Percentiles rank a stretch among this genome's conserved stretches.
phyloP scores from a whole-genome alignment of 495 filamentous ascomycete genomes.

The Chaetomidium leptoderma region DNA sequence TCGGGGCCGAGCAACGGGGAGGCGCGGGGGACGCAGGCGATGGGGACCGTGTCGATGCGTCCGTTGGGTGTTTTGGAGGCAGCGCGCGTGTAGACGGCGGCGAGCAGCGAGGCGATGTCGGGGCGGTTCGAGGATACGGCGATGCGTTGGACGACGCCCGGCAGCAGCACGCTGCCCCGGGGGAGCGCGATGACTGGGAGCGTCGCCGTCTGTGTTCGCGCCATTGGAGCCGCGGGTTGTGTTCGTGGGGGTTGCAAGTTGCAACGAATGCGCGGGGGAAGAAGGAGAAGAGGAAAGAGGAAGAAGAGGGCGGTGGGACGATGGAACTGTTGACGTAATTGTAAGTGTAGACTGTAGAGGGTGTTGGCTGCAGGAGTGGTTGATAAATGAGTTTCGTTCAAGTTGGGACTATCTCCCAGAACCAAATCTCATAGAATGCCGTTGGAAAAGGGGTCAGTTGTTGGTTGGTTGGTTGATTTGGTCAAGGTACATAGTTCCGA shows the following conservation, averaged over 20 bases:
- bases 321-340: background rate
- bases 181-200: conserved; percentile 75
- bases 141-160: conserved; percentile 72
- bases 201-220: conserved; percentile 35
- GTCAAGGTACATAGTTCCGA: background rate
- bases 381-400: too few relatives aligned
- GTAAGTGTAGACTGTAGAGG: background rate
- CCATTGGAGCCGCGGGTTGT: conserved; percentile 16
- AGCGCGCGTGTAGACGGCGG: conserved; percentile 65
- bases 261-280: background rate
- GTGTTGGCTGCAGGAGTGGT: too few relatives aligned
- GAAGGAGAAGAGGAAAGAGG: background rate
- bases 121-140: conserved; percentile 67
- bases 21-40: conserved; percentile 77
- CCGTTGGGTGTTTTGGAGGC: conserved; percentile 59
- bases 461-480: too few relatives aligned
- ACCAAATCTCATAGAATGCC: background rate
- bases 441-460: background rate
- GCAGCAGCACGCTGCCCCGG: conserved; percentile 70
- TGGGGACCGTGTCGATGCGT: conserved; percentile 58
- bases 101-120: conserved; percentile 77
- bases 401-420: background rate
- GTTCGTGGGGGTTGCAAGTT: background rate
- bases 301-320: background rate
- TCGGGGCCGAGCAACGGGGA: conserved; percentile 63